Percentiles rank a stretch among this genome's conserved stretches.
phyloP scores from a whole-genome alignment of 345 rosid genomes.

The Populus pruinosa region DNA sequence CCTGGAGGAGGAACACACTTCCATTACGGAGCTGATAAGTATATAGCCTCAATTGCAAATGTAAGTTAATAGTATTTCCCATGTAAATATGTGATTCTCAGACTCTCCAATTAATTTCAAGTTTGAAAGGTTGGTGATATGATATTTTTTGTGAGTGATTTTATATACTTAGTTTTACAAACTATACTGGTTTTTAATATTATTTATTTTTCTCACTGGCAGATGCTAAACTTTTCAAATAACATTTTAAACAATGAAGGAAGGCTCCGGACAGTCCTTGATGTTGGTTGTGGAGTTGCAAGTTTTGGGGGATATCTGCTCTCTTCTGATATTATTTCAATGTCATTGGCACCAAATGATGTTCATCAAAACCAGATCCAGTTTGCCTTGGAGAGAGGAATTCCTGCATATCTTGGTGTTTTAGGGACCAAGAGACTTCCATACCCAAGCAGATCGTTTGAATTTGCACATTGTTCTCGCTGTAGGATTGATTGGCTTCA shows the following conservation, averaged over 20 bases:
- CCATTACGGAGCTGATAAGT: slow-evolving; percentile 97
- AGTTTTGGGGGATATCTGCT: slow-evolving; percentile 96
- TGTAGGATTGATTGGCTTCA: slow-evolving; percentile 99
- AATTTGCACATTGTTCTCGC: slow-evolving; percentile 94
- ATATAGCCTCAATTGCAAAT: slow-evolving; percentile 88
- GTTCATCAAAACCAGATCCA: slow-evolving; percentile 99
- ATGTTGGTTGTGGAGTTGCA: slow-evolving; percentile 99
- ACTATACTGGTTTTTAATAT: background rate
- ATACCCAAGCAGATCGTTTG: slow-evolving; percentile 98
- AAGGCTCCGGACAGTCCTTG: slow-evolving; percentile 78
- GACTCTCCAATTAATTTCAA: background rate
- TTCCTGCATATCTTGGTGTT: slow-evolving; percentile 98
- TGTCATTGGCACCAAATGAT: slow-evolving; percentile 97
- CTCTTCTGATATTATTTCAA: slow-evolving; percentile 72
- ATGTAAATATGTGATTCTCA: background rate
- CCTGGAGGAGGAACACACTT: slow-evolving; percentile 99
- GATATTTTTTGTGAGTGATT: background rate
- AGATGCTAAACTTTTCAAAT: slow-evolving; percentile 91
- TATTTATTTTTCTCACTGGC: slow-evolving; percentile 29
- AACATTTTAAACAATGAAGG: slow-evolving; percentile 72
- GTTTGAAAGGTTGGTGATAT: background rate
- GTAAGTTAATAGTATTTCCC: slow-evolving; percentile 39
- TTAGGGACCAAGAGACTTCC: slow-evolving; percentile 94
- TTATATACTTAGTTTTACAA: background rate
- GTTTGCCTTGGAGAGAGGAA: slow-evolving; percentile 96